Percentiles rank a stretch among this genome's conserved stretches.
Evolutionary conservation across 1,284 basidiomycete species (phyloP).

Genomic region (Ganoderma resinaceum): DNA sequence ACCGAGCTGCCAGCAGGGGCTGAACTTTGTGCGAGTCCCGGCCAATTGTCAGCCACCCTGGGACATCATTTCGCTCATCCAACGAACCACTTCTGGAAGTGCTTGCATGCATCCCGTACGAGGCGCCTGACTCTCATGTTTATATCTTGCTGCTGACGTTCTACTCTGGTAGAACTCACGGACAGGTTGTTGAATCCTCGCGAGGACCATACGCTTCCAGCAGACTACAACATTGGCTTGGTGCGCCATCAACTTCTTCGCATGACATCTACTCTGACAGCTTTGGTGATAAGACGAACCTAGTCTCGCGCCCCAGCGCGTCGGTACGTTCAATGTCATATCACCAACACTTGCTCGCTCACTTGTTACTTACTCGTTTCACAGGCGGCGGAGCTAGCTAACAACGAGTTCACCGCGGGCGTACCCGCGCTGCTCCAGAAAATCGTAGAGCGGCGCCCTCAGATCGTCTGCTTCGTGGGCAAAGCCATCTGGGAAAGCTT

Average conservation of each 20-base stretch:
- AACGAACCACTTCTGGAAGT: constrained; percentile 74
- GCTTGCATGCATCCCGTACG: constrained; percentile 60
- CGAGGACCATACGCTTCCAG: constrained; percentile 37
- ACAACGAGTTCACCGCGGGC: constrained; percentile 34
- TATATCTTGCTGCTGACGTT: neutral
- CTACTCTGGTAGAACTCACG: constrained; percentile 26
- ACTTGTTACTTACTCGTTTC: neutral
- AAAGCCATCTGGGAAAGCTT: constrained; percentile 66
- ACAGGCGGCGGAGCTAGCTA: constrained; percentile 37
- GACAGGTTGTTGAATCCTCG: constrained; percentile 31
- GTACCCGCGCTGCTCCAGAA: constrained; percentile 58
- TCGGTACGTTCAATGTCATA: constrained; percentile 27
- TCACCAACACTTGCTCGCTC: neutral
- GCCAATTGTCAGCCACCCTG: constrained; percentile 61
- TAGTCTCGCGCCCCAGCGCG: constrained; percentile 35
- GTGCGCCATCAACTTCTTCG: constrained; percentile 20
- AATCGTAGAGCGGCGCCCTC: constrained; percentile 59
- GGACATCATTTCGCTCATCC: constrained; percentile 79
- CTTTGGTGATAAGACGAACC: constrained; percentile 34
- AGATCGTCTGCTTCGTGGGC: constrained; percentile 76
- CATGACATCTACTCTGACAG: neutral
- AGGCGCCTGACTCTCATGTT: too few species aligned
- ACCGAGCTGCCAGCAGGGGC: neutral
- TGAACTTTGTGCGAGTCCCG: constrained; percentile 49
- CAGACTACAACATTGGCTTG: constrained; percentile 35